Evolutionary conservation across 2,329 filamentous ascomycete genomes (phyloP).

Genomic region (Ceratocystis destructans): DNA sequence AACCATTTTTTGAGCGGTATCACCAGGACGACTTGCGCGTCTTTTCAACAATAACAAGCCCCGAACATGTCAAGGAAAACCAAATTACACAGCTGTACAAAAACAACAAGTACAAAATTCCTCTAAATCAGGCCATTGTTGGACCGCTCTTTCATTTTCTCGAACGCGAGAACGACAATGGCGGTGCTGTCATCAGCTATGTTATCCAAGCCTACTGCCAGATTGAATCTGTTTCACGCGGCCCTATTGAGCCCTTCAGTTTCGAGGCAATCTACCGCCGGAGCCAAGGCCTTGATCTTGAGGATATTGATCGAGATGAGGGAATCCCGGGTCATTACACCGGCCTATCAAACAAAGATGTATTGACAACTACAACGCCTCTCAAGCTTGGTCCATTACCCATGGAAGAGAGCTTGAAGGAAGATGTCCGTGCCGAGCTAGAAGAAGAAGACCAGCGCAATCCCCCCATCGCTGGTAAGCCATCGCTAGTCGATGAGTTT

Average conservation of each 20-base stretch:
- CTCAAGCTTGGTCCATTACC: constrained; percentile 71
- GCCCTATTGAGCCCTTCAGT: constrained; percentile 50
- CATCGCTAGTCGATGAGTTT: constrained; percentile 73
- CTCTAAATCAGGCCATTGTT: constrained; percentile 74
- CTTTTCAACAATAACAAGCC: constrained; percentile 59
- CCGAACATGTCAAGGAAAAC: constrained; percentile 67
- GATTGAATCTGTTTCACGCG: constrained; percentile 44
- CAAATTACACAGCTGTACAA: constrained; percentile 66
- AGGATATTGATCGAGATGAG: constrained; percentile 49
- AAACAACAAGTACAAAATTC: constrained; percentile 76
- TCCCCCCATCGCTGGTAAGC: constrained; percentile 55
- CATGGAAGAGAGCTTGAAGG: constrained; percentile 67
- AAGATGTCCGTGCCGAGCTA: constrained; percentile 76
- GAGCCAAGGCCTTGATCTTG: constrained; percentile 47
- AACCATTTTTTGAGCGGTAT: constrained; percentile 55
- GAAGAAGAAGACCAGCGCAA: constrained; percentile 71
- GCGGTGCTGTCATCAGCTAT: constrained; percentile 62
- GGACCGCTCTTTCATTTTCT: constrained; percentile 76
- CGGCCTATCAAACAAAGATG: constrained; percentile 46
- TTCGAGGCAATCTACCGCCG: constrained; percentile 47
- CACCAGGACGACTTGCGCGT: constrained; percentile 68
- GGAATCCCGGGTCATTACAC: constrained; percentile 51
- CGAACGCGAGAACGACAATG: constrained; percentile 70
- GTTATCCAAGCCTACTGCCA: constrained; percentile 52
- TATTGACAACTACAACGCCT: constrained; percentile 40